A percentile compares a stretch with the other conserved stretches of the same genome.
phyloP scores from a whole-genome alignment of 306 rosid species.

The Rosa chinensis region DNA sequence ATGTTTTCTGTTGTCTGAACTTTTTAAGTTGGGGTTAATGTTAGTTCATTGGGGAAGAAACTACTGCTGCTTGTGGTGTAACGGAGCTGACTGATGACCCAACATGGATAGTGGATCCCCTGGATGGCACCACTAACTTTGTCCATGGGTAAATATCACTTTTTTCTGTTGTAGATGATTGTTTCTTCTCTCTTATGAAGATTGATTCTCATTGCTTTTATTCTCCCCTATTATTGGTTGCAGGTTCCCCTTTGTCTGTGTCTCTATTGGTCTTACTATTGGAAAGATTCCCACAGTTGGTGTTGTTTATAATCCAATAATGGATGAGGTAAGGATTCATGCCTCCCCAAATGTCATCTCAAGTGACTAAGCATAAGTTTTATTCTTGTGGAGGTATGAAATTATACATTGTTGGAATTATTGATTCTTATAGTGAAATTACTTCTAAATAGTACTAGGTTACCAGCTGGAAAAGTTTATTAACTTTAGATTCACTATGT shows the following conservation, averaged over 20 bases:
- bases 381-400: not conserved
- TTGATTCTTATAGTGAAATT: not conserved
- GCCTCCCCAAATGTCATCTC: slow-evolving; percentile 9
- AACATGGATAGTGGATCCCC: slow-evolving; percentile 98
- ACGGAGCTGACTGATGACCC: slow-evolving; percentile 92
- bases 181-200: slow-evolving; percentile 14
- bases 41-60: slow-evolving; percentile 97
- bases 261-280: slow-evolving; percentile 94
- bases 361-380: slow-evolving; percentile 7
- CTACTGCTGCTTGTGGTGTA: slow-evolving; percentile 81
- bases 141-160: slow-evolving; percentile 77
- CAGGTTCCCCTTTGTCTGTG: slow-evolving; percentile 94
- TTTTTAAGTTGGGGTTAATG: slow-evolving; percentile 17
- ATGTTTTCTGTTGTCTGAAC: slow-evolving; percentile 10
- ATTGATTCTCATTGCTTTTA: slow-evolving; percentile 9
- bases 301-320: slow-evolving; percentile 94
- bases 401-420: not conserved
- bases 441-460: slow-evolving; percentile 14
- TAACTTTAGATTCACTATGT: slow-evolving; percentile 30
- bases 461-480: slow-evolving; percentile 19
- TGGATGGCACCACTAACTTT: slow-evolving; percentile 97
- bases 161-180: slow-evolving; percentile 25
- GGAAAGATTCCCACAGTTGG: slow-evolving; percentile 78
- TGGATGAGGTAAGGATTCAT: slow-evolving; percentile 69
- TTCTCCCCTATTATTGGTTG: slow-evolving; percentile 17